Percentiles rank a stretch among this genome's conserved stretches.
Conservation (phyloP, 305 asterid species). For the Solanum chacoense region DNA sequence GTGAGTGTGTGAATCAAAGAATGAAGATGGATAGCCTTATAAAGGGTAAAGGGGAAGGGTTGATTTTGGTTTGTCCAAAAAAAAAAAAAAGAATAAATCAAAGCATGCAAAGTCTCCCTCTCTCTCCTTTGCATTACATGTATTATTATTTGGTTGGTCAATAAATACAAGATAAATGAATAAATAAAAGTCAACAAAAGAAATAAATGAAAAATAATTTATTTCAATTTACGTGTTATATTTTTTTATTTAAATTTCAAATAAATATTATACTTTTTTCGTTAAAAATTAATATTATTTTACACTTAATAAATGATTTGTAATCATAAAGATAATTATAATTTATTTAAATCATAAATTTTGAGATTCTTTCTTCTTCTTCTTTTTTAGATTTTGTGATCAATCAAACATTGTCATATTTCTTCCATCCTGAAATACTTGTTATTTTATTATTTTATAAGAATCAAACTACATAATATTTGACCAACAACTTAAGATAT, state of each 20-base stretch:
- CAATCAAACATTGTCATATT: background rate
- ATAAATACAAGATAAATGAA: background rate
- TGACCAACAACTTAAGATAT: background rate
- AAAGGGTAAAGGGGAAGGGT: conserved; percentile 1
- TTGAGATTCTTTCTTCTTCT: background rate
- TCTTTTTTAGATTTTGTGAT: background rate
- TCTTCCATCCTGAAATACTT: background rate
- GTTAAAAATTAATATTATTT: background rate
- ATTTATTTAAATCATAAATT: background rate
- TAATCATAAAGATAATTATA: background rate
- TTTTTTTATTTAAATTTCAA: background rate
- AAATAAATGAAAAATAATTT: conserved; percentile 7
- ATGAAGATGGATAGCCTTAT: background rate
- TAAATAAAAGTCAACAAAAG: background rate
- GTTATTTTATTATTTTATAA: background rate
- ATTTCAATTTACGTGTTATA: background rate
- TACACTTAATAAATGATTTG: background rate
- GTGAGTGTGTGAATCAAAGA: background rate
- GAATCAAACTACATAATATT: background rate
- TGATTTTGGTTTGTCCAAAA: conserved; percentile 14
- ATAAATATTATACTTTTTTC: background rate
- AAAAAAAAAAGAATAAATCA: background rate
- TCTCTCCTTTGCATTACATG: conserved; percentile 34
- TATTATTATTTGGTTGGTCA: conserved; percentile 19
- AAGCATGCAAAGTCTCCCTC: conserved; percentile 11